These are phyloP conservation scores for Candida sonorensis DNA, from an alignment of 805 yeast species.

Conservation along the genomic window DNA sequence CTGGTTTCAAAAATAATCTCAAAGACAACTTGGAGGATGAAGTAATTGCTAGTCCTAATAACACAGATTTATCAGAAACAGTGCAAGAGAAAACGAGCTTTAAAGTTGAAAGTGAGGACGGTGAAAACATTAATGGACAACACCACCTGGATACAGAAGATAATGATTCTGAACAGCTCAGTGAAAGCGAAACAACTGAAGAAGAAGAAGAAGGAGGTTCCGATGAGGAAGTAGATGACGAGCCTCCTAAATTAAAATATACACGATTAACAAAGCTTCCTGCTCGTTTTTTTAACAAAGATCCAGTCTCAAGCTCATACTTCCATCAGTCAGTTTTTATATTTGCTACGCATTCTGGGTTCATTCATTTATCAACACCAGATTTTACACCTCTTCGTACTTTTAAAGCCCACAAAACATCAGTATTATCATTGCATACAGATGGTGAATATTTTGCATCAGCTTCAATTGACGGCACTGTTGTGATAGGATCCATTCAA, in stretches of 20 bases:
- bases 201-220: conserved; percentile 25
- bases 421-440: conserved; percentile 64
- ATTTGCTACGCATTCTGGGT: conserved; percentile 88
- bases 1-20: too few species aligned
- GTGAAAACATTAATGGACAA: too few species aligned
- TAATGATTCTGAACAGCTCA: too few species aligned
- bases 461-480: conserved; percentile 91
- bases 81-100: too few species aligned
- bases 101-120: too few species aligned
- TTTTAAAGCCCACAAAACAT: conserved; percentile 78
- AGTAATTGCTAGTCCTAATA: too few species aligned
- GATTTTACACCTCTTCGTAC: conserved; percentile 61
- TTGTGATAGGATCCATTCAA: conserved; percentile 65
- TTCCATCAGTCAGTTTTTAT: conserved; percentile 56
- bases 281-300: conserved; percentile 59
- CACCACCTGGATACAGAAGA: too few species aligned
- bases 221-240: conserved; percentile 41
- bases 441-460: conserved; percentile 77
- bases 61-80: too few species aligned
- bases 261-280: conserved; percentile 66
- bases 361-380: conserved; percentile 59
- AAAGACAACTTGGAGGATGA: too few species aligned
- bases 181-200: conserved; percentile 22
- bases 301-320: conserved; percentile 68
- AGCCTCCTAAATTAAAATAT: conserved; percentile 72